These are phyloP conservation scores for Evansstolkia leycettana DNA, from an alignment of 495 filamentous ascomycete genomes.

Conservation along the genomic window DNA sequence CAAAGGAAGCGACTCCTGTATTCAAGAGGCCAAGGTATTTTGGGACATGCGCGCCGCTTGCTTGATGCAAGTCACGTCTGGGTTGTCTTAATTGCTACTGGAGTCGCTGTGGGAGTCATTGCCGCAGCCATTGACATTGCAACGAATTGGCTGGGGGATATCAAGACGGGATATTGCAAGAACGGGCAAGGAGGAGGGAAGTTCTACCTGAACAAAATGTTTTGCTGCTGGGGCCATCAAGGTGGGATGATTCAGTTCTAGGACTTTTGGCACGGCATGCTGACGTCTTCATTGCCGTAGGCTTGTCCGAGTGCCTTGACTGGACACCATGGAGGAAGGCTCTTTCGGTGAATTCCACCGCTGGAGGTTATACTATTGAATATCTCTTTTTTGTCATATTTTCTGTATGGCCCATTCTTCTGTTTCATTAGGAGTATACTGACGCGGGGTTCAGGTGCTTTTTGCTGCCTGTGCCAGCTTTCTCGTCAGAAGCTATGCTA, in stretches of 20 bases:
- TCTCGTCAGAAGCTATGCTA: constrained; percentile 71
- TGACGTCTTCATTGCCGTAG: constrained; percentile 18
- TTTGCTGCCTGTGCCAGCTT: constrained; percentile 72
- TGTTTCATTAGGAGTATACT: constrained; percentile 7
- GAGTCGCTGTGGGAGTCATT: constrained; percentile 68
- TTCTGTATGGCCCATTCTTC: constrained; percentile 44
- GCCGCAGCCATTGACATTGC: constrained; percentile 84
- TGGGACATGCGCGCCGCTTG: constrained; percentile 59
- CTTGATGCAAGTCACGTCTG: constrained; percentile 84
- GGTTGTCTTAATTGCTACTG: constrained; percentile 70
- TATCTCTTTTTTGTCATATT: constrained; percentile 76
- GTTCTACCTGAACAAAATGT: constrained; percentile 81
- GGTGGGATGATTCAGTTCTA: constrained; percentile 24
- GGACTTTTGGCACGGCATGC: neutral
- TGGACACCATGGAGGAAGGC: constrained; percentile 81
- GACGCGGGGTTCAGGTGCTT: constrained; percentile 40
- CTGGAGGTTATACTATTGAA: constrained; percentile 66
- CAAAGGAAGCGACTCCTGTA: constrained; percentile 70
- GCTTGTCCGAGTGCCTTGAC: constrained; percentile 60
- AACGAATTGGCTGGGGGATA: constrained; percentile 88
- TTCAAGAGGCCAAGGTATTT: constrained; percentile 52
- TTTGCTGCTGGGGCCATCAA: constrained; percentile 89
- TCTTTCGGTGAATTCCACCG: constrained; percentile 48
- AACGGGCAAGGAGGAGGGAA: constrained; percentile 59
- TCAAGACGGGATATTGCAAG: constrained; percentile 85